Evolutionary conservation across 2,329 filamentous ascomycete species (phyloP).

Genomic region (Fusarium fujikuroi): DNA sequence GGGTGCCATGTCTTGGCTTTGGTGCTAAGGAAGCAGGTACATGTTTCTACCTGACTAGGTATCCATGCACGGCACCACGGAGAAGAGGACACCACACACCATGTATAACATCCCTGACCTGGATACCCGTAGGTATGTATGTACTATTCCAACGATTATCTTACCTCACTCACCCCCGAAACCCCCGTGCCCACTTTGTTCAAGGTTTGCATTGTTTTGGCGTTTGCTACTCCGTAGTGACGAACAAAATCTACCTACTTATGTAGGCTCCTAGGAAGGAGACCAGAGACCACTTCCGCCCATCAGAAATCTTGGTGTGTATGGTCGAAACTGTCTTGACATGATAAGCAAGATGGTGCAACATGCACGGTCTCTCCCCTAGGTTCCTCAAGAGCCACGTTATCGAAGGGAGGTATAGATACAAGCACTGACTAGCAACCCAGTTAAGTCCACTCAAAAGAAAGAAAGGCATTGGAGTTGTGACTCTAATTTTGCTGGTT

Average conservation of each 20-base stretch:
- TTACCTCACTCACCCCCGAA: constrained; percentile 15
- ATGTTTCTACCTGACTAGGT: constrained; percentile 4
- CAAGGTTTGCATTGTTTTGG: constrained; percentile 11
- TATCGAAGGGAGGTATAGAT: background rate
- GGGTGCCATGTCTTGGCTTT: constrained; percentile 40
- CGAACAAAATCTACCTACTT: background rate
- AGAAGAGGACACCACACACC: background rate
- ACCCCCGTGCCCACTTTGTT: constrained; percentile 20
- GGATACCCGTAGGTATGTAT: background rate
- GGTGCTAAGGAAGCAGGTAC: constrained; percentile 41
- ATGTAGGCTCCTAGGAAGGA: background rate
- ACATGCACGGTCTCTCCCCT: constrained; percentile 16
- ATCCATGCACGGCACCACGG: constrained; percentile 15
- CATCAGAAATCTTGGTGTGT: constrained; percentile 11
- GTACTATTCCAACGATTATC: constrained; percentile 12
- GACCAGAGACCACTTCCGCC: background rate
- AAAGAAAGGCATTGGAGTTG: constrained; percentile 18
- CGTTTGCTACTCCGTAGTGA: background rate
- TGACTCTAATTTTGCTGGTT: constrained; percentile 17
- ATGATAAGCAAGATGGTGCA: constrained; percentile 14
- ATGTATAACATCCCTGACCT: constrained; percentile 20
- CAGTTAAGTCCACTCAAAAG: constrained; percentile 10
- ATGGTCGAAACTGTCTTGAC: constrained; percentile 12
- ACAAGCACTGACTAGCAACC: constrained; percentile 23
- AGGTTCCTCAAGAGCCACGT: constrained; percentile 29